phyloP scores from a whole-genome alignment of 1,284 basidiomycete genomes.

The Hypsizygus ulmarius region DNA sequence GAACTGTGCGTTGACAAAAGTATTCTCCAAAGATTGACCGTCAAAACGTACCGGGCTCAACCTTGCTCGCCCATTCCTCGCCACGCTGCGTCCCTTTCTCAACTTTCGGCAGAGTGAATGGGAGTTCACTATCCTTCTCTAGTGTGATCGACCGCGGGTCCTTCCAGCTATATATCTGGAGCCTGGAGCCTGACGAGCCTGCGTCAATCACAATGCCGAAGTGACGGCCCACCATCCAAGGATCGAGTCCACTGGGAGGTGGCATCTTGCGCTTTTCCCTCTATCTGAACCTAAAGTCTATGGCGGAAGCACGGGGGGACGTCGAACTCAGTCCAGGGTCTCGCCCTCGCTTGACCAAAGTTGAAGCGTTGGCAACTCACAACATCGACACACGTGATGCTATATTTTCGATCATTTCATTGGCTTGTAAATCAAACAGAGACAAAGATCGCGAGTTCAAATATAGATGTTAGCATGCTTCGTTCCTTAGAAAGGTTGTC shows the following conservation, averaged over 20 bases:
- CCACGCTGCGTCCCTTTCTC: constrained; percentile 86
- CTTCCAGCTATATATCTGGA: constrained; percentile 97
- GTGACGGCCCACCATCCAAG: constrained; percentile 76
- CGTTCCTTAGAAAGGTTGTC: no score
- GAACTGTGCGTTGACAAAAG: background rate
- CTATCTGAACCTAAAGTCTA: background rate
- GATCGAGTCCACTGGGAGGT: constrained; percentile 62
- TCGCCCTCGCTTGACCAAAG: no score
- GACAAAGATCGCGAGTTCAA: no score
- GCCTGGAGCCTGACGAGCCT: constrained; percentile 92
- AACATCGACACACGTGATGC: no score
- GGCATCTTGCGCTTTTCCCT: constrained; percentile 48
- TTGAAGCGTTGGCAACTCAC: no score
- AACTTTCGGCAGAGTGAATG: constrained; percentile 70
- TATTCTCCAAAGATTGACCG: background rate
- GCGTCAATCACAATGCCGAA: constrained; percentile 98
- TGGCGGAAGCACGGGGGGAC: no score
- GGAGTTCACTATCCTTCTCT: constrained; percentile 44
- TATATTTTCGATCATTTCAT: no score
- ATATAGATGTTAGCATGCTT: no score
- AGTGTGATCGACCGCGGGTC: constrained; percentile 63
- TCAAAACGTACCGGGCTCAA: constrained; percentile 80
- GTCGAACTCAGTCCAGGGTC: no score
- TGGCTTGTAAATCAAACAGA: no score
- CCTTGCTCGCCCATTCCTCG: constrained; percentile 88